Conservation (phyloP, 257 asterid species). For the Catharanthus roseus region DNA sequence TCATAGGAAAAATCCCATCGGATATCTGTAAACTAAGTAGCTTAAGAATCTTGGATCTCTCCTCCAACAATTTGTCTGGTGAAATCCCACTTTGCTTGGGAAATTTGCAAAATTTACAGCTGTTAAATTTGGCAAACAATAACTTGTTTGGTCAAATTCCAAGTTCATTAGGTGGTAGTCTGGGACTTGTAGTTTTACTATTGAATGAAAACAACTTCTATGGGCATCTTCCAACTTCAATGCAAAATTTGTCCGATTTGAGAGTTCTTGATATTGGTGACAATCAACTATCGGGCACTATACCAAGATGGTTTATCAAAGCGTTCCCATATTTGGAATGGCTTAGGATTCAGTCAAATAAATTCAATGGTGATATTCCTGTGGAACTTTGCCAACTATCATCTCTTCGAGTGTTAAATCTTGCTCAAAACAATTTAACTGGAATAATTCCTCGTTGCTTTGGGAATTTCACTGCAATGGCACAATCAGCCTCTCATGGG, state of each 20-base stretch:
- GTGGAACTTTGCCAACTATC: no score
- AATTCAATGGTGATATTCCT: conserved; percentile 16
- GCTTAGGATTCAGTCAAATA: conserved; percentile 21
- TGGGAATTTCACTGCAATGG: conserved; percentile 24
- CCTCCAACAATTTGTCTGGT: neutral
- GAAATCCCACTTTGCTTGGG: no score
- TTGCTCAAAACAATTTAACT: no score
- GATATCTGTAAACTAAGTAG: neutral
- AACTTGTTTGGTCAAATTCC: neutral
- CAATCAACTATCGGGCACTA: neutral
- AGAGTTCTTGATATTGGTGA: neutral
- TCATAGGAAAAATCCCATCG: neutral
- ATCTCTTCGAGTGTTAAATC: no score
- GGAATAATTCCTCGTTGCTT: no score
- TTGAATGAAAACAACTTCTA: no score
- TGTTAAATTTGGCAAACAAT: neutral
- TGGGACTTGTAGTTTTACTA: no score
- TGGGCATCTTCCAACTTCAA: no score
- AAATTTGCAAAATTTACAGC: neutral
- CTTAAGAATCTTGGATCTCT: neutral
- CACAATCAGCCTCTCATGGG: neutral
- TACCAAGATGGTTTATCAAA: conserved; percentile 2
- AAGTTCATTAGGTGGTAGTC: no score
- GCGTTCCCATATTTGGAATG: neutral
- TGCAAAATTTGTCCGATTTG: no score